Evolutionary conservation across 148 eudicot genomes (phyloP).

Genomic region (Vaccinium myrtillus): DNA sequence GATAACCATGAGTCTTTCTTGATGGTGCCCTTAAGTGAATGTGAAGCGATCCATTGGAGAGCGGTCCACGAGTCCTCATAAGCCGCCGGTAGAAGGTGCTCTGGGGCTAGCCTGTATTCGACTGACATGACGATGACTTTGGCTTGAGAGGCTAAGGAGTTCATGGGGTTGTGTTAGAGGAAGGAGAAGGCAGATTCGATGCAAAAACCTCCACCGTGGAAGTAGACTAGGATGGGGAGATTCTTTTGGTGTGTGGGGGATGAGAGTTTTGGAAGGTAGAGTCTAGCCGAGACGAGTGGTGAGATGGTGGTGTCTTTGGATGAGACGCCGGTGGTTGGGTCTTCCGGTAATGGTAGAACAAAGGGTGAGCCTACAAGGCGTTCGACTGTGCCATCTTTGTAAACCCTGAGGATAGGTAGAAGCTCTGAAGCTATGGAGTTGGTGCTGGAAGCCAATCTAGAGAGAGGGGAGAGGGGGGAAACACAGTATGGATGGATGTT

Average conservation of each 20-base stretch:
- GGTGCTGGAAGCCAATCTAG: slow-evolving; percentile 10
- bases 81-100: slow-evolving; percentile 42
- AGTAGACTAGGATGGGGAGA: slow-evolving; percentile 57
- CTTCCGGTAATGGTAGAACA: slow-evolving; percentile 31
- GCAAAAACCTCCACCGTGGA: slow-evolving; percentile 68
- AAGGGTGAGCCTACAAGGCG: slow-evolving; percentile 25
- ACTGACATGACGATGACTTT: slow-evolving; percentile 36
- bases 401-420: slow-evolving; percentile 30
- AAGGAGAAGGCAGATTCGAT: slow-evolving; percentile 41
- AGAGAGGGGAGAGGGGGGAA: background rate
- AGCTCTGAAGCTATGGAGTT: slow-evolving; percentile 31
- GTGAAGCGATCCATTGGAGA: slow-evolving; percentile 51
- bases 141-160: slow-evolving; percentile 27
- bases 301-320: slow-evolving; percentile 46
- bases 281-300: slow-evolving; percentile 31
- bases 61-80: slow-evolving; percentile 61
- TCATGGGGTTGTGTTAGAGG: slow-evolving; percentile 29
- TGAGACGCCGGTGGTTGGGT: slow-evolving; percentile 30
- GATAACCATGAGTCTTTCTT: slow-evolving; percentile 45
- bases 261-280: slow-evolving; percentile 37
- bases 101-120: slow-evolving; percentile 57
- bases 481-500: background rate
- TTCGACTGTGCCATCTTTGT: slow-evolving; percentile 46
- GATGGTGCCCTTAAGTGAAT: background rate
- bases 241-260: background rate